These are phyloP conservation scores for Cladosporium sp. DNA, from an alignment of 2,329 filamentous ascomycete genomes.

Conservation along the genomic window DNA sequence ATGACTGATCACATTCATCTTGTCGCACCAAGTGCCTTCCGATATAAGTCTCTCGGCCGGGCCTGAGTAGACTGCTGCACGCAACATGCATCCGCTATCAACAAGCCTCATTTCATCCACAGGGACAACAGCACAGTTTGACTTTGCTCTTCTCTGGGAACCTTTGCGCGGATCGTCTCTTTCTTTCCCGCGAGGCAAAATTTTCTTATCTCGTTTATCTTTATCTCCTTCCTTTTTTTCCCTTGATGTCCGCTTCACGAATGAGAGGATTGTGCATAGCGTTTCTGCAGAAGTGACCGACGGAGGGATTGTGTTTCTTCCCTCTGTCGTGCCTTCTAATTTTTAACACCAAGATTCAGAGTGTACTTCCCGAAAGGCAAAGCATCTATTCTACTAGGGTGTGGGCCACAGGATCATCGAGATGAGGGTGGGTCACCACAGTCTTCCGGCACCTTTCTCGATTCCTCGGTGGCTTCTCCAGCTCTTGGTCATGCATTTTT, in stretches of 20 bases:
- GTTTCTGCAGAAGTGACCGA: neutral
- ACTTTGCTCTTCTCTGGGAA: neutral
- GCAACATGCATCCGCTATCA: neutral
- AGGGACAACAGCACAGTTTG: slow-evolving; percentile 12
- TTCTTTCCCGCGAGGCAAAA: neutral
- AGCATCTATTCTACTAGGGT: too few species aligned
- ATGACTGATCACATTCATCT: slow-evolving; percentile 3
- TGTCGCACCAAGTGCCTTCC: neutral
- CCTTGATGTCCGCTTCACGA: slow-evolving; percentile 2
- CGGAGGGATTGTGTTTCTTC: neutral
- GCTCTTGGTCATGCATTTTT: neutral
- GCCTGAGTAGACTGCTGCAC: slow-evolving; percentile 5
- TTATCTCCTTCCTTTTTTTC: neutral
- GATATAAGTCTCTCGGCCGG: slow-evolving; percentile 4
- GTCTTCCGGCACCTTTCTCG: too few species aligned
- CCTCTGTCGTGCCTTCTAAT: neutral
- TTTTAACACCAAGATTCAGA: neutral
- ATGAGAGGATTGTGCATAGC: slow-evolving; percentile 8
- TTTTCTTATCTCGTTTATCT: neutral
- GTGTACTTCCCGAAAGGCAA: too few species aligned
- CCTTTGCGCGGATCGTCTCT: neutral
- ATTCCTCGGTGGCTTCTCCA: too few species aligned
- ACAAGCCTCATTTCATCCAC: neutral
- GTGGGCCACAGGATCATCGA: too few species aligned
- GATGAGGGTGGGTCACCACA: too few species aligned